Conservation (phyloP, 306 rosid species). For the Corylus americana region DNA sequence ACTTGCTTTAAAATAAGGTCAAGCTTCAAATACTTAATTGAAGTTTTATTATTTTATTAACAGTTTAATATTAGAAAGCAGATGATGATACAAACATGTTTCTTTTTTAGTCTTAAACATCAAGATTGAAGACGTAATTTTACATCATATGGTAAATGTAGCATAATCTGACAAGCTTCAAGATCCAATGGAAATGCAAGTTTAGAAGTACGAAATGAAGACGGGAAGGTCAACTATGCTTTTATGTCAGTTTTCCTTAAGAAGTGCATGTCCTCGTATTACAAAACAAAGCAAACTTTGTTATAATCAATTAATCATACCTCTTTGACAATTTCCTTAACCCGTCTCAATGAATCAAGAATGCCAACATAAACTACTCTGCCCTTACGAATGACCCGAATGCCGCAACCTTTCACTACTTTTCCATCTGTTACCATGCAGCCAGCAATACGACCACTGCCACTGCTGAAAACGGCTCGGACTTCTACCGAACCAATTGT, state of each 20-base stretch:
- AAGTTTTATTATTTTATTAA: background rate
- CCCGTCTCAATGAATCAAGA: conserved; percentile 89
- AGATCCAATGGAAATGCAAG: background rate
- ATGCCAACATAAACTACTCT: conserved; percentile 56
- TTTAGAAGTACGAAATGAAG: background rate
- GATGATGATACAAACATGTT: background rate
- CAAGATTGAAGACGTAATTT: background rate
- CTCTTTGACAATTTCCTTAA: conserved; percentile 91
- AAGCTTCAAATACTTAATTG: background rate
- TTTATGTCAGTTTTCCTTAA: background rate
- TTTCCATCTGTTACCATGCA: conserved; percentile 91
- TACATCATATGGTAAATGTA: background rate
- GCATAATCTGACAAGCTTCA: background rate
- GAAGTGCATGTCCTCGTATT: background rate
- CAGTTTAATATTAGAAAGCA: background rate
- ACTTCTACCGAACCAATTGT: conserved; percentile 81
- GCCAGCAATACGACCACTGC: conserved; percentile 96
- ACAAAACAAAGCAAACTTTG: conserved; percentile 15
- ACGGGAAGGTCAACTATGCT: background rate
- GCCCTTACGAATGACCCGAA: conserved; percentile 76
- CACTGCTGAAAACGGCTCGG: conserved; percentile 87
- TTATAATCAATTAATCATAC: conserved; percentile 35
- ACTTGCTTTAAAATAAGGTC: background rate
- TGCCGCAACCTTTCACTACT: conserved; percentile 67
- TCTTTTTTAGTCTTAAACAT: background rate